These are phyloP conservation scores for Colletotrichum phormii DNA, from an alignment of 2,329 filamentous ascomycete species.

Conservation along the genomic window DNA sequence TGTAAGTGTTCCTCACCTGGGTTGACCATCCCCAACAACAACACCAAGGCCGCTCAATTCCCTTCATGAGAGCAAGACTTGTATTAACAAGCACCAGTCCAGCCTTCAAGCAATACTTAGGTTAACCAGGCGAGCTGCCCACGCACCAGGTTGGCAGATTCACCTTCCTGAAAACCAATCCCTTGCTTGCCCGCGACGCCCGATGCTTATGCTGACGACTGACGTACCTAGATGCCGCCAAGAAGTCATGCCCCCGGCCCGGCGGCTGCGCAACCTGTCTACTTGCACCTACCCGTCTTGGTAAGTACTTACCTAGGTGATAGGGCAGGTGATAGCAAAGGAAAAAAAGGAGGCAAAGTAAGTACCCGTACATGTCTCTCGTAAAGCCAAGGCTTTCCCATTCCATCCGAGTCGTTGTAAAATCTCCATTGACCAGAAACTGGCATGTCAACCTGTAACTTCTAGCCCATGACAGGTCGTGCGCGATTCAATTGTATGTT, in stretches of 20 bases:
- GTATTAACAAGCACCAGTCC: no score
- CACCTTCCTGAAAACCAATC: background rate
- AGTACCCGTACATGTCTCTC: background rate
- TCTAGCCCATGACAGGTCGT: no score
- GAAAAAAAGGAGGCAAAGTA: background rate
- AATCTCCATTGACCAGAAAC: no score
- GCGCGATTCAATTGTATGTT: no score
- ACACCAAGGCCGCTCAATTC: no score
- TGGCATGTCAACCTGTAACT: no score
- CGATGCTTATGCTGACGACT: background rate
- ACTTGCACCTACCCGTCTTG: background rate
- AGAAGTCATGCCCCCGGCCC: background rate
- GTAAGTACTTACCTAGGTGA: background rate
- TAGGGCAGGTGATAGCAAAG: background rate
- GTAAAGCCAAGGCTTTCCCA: background rate
- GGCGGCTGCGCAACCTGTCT: background rate
- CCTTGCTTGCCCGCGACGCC: background rate
- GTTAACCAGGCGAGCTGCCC: background rate
- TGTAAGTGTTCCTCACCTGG: no score
- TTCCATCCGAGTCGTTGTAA: no score
- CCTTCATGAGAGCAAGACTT: no score
- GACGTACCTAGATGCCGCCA: background rate
- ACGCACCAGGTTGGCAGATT: background rate
- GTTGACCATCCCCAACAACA: no score
- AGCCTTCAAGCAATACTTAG: no score